Evolutionary conservation across 2,329 filamentous ascomycete genomes (phyloP), one percentile per base, ranked within the genome.

Genomic region (Colletotrichum camelliae): DNA sequence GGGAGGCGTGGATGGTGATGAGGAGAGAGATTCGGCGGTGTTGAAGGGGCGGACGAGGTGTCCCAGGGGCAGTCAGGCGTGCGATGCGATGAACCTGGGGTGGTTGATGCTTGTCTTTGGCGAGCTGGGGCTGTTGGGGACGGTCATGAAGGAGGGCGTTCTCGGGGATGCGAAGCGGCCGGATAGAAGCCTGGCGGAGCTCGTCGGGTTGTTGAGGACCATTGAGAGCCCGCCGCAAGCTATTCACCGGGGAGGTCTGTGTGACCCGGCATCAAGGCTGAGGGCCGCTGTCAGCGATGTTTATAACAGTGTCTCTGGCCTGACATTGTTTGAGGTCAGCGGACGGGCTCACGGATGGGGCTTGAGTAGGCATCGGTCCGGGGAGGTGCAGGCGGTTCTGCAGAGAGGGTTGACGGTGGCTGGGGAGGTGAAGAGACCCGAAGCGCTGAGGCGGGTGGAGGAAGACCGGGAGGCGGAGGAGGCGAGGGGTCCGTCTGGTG

Each of bases 81-180:
- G 89, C 70, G 89, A 91, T 76, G 88, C 89, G 0, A 85, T 86
- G 0, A 90, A 89, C 69, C 82, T 91, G 0, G 89, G 89, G 4
- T 91, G 88, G 88, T 79, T 90, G 39, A 88, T 91, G 86, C 82
- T 89, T n/a, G 81, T 87, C 0, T 88, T 87, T 69, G 87, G 87
- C 67, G 87, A 90, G 77, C 81, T 90, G 68, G 84, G 85, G 57
- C 80, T 90, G 1, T 78, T 89, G 4, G 81, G 84, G 4, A 84
- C 83, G 7, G 81, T 89, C 6, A 80, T 89, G 79, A 81, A 83
- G 2, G 0, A 65, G 80, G 12, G 77, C 79, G 0, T 68, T 13
- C 31, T 35, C 83, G 7, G 58, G 77, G 3, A 76, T 1, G 71
- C 78, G 15, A 73, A 76, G 52, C 79, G 81, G 35, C 82, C 83